Evolutionary conservation across 1,284 basidiomycete species (phyloP), one percentile per base, ranked within the genome.

Genomic region (Trichosporon sp.): DNA sequence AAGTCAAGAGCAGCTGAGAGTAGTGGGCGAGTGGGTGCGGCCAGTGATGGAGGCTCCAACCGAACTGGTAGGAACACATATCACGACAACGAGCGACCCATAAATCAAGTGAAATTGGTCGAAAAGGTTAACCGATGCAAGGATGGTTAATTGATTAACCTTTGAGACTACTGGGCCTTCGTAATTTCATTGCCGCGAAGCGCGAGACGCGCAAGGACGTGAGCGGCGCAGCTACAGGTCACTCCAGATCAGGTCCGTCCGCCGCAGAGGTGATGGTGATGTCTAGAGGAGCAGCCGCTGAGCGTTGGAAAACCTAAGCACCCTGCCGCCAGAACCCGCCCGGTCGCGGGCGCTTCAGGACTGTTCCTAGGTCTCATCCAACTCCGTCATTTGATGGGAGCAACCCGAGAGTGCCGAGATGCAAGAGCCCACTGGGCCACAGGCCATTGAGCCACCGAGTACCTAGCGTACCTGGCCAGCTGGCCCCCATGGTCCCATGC

Each of bases 301-400:
- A 54, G 21, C 19, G 4, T 4, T 26, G 21, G 19, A 19, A 54
- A 54, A 54, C 51, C 51, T 26, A 54, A 54, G 51, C 51, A 26
- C 16, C 19, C 8, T 26, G 51, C 51, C 51, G 51, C 51, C 51
- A 54, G 51, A 19, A 21, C 51, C 51, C 51, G 51, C 19, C 51
- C 51, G 16, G 51, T 54, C 51, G 19, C 51, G 51, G 19, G 51
- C 11, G 51, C 51, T 54, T 54, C 51, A 54, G 51, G 51, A 10
- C 4, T 54, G 51, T 54, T 54, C 51, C 51, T 54, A 54, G 51
- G 51, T 54, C 51, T 19, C 51, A 54, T 54, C 51, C 51, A 54
- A 54, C 51, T 54, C 51, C 51, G 51, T 54, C 51, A 54, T 54
- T 54, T 54, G 51, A 54, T 54, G 51, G 51, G 51, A 54, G 51